phyloP scores from a whole-genome alignment of 768 basidiomycete genomes.

The Mycena maculata region DNA sequence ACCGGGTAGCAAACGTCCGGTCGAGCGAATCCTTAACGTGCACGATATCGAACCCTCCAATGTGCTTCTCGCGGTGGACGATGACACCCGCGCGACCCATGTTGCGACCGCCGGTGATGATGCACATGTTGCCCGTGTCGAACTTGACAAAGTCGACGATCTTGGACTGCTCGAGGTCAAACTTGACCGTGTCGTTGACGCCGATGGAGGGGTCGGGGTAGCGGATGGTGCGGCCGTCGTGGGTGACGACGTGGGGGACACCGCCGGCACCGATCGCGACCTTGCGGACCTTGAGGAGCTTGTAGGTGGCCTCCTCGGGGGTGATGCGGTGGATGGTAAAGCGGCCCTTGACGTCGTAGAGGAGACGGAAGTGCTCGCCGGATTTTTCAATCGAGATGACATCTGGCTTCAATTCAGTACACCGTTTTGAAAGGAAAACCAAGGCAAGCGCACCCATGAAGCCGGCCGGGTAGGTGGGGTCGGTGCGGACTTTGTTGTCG shows the following conservation, averaged over 20 bases:
- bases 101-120: conserved; percentile 99
- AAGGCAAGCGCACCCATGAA: conserved; percentile 98
- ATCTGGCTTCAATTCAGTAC: too few relatives aligned
- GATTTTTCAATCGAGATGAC: conserved; percentile 98
- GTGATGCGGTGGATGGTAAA: conserved; percentile 99
- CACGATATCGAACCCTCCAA: conserved; percentile 98
- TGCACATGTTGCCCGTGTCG: conserved; percentile 96
- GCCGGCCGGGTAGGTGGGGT: conserved; percentile 95
- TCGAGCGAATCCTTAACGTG: conserved; percentile 97
- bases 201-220: conserved; percentile 97
- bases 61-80: conserved; percentile 95
- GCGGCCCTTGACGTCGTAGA: conserved; percentile 99
- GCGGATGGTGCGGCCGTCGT: conserved; percentile 99
- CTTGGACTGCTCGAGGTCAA: conserved; percentile 94
- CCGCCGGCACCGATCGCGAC: conserved; percentile 93
- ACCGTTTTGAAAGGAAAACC: too few relatives aligned
- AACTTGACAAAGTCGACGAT: conserved; percentile 94
- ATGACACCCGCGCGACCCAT: conserved; percentile 99
- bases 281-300: conserved; percentile 93
- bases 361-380: conserved; percentile 98
- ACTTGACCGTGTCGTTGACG: conserved; percentile 98
- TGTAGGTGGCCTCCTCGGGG: conserved; percentile 95
- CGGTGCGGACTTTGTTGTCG: conserved; percentile 98
- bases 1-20: conserved; percentile 98
- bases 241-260: conserved; percentile 97